These are phyloP conservation scores for Phaeotremella skinneri DNA, from an alignment of 768 basidiomycete species.

Conservation along the genomic window DNA sequence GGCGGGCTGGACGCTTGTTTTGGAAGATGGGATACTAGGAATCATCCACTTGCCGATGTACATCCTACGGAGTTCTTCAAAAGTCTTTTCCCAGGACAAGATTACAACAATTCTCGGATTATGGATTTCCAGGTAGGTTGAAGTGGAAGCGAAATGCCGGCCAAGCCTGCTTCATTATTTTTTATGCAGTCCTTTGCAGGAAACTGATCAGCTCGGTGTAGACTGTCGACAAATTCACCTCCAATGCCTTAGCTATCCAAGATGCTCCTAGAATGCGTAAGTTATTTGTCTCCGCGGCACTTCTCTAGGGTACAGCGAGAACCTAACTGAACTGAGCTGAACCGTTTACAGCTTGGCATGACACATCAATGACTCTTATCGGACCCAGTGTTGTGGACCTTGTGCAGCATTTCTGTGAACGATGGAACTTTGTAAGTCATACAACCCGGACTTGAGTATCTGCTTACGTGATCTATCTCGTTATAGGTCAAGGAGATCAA, in stretches of 20 bases:
- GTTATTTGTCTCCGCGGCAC: conserved; percentile 9
- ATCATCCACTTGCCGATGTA: conserved; percentile 76
- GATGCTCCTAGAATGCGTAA: conserved; percentile 48
- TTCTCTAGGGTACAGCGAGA: neutral
- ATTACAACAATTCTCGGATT: conserved; percentile 54
- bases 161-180: conserved; percentile 75
- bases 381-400: conserved; percentile 84
- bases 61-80: conserved; percentile 79
- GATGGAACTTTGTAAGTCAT: conserved; percentile 58
- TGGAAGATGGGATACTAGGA: conserved; percentile 94
- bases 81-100: conserved; percentile 84
- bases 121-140: conserved; percentile 49
- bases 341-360: conserved; percentile 69
- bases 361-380: conserved; percentile 59
- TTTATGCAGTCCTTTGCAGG: too few relatives aligned
- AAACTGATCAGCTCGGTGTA: conserved; percentile 47
- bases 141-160: neutral
- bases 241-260: conserved; percentile 50
- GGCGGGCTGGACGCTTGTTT: conserved; percentile 96
- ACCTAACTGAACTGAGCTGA: conserved; percentile 12
- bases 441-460: neutral
- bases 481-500: conserved; percentile 67
- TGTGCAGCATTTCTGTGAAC: conserved; percentile 85
- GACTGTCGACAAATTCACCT: conserved; percentile 61
- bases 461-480: conserved; percentile 57